phyloP scores from a whole-genome alignment of 2,329 filamentous ascomycete genomes.

The Hypomyces rosellus region DNA sequence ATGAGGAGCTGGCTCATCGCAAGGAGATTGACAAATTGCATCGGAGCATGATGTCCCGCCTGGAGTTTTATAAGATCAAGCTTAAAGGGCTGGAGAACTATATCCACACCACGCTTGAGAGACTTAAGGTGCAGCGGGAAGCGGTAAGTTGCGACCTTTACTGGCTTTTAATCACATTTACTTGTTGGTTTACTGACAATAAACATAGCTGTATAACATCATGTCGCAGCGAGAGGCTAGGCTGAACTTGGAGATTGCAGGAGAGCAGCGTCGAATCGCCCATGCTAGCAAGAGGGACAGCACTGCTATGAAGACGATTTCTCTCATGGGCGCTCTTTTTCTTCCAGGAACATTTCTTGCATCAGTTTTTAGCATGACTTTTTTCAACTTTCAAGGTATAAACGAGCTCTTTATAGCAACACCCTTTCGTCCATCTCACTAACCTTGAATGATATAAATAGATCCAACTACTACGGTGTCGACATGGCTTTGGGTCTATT shows the following conservation, averaged over 20 bases:
- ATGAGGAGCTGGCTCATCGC: conserved; percentile 22
- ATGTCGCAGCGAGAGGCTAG: conserved; percentile 60
- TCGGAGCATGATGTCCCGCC: conserved; percentile 43
- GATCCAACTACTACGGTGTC: conserved; percentile 37
- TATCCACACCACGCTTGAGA: conserved; percentile 54
- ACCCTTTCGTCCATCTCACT: not conserved
- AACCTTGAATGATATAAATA: not conserved
- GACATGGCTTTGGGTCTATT: conserved; percentile 55
- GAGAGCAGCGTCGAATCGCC: conserved; percentile 52
- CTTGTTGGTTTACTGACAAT: not conserved
- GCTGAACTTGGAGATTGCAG: conserved; percentile 57
- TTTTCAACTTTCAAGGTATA: conserved; percentile 54
- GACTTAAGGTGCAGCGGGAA: conserved; percentile 54
- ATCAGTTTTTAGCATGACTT: conserved; percentile 60
- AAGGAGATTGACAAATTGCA: conserved; percentile 41
- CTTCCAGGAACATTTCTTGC: conserved; percentile 57
- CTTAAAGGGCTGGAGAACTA: conserved; percentile 57
- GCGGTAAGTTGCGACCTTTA: conserved; percentile 38
- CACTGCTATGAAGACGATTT: conserved; percentile 60
- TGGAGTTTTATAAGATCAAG: conserved; percentile 57
- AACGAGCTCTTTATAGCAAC: conserved; percentile 6
- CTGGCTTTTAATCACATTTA: not conserved
- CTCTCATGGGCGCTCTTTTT: conserved; percentile 57
- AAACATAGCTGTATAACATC: conserved; percentile 54
- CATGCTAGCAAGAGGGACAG: conserved; percentile 56